Evolutionary conservation across 1,284 basidiomycete genomes (phyloP).

Genomic region (Xerocomus amazonicus): DNA sequence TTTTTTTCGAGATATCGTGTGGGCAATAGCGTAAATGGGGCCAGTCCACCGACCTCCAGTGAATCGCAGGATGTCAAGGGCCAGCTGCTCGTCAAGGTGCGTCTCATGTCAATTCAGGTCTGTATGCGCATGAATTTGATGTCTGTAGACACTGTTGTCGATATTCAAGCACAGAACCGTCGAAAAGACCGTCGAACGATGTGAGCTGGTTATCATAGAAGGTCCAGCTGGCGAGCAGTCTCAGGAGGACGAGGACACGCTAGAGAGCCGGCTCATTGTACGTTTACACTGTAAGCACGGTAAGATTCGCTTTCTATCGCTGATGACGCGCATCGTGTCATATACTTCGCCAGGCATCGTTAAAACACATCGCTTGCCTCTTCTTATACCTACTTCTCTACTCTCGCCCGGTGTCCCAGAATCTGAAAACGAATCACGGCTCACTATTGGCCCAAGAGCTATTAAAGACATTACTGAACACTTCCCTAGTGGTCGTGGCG

Average conservation of each 20-base stretch:
- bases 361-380: conserved; percentile 71
- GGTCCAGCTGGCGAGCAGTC: conserved; percentile 37
- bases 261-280: conserved; percentile 68
- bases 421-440: conserved; percentile 51
- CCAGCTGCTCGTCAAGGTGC: conserved; percentile 66
- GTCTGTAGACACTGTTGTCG: conserved; percentile 58
- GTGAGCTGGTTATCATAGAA: conserved; percentile 67
- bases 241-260: conserved; percentile 53
- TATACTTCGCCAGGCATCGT: conserved; percentile 52
- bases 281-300: conserved; percentile 79
- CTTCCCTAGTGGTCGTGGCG: conserved; percentile 59
- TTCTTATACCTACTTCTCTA: conserved; percentile 54
- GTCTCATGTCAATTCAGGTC: conserved; percentile 10
- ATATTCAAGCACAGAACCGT: conserved; percentile 68
- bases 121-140: conserved; percentile 1
- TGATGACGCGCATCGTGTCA: background rate
- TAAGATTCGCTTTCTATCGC: conserved; percentile 29
- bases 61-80: conserved; percentile 47
- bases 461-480: conserved; percentile 78
- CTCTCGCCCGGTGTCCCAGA: conserved; percentile 61
- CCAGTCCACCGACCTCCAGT: conserved; percentile 20
- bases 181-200: conserved; percentile 71
- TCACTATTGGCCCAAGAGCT: conserved; percentile 66
- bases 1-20: conserved; percentile 70
- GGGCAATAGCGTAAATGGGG: conserved; percentile 23